Evolutionary conservation across 228 moss, liverwort and hornwort genomes (phyloP), one percentile per base, ranked within the genome.

Genomic region (Sphagnum fallax): DNA sequence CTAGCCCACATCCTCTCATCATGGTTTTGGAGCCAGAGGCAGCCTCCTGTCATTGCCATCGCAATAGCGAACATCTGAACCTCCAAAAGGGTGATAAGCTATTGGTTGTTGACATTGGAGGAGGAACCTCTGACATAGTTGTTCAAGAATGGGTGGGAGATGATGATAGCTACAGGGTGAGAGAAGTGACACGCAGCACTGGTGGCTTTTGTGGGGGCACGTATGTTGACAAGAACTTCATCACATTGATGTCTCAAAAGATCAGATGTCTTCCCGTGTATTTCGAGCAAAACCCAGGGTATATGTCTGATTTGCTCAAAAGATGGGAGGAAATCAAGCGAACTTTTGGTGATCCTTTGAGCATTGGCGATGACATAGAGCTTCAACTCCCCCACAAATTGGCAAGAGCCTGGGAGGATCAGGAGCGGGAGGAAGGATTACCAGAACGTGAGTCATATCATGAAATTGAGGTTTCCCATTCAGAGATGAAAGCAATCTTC

Each of bases 51-150:
- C 75, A 78, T 18, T 85, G 85, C 62, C 80, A 78, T 64, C 74
- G 67, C 48, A 68, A 11, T 48, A 68, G 73, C 71, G 50, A 12
- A 8, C 78, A 75, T 60, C 78, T 78, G 9, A 10, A 4, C 11
- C 72, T 84, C 6, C 0, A 4, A 11, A 67, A 71, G 1, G 88
- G 90, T 2, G 85, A 87, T 61, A 88, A 71, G 64, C 69, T 90
- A 8, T 69, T 90, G 15, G 83, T 88, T 11, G 88, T 83, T 16
- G 88, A 90, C 61, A 77, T 83, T 18, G 88, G 90, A 4, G 89
- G 84, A 4, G 87, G 89, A 48, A 89, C 89, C 6, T 15, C 80
- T 4, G 87, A 89, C 67, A 75, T 88, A 5, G 79, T 81, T 2
- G 79, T 85, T 13, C 88, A 88, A n/a, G 80, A 88, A 64, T 76